Evolutionary conservation across 139 green algal species (phyloP).

Genomic region (Bryopsis sp.): DNA sequence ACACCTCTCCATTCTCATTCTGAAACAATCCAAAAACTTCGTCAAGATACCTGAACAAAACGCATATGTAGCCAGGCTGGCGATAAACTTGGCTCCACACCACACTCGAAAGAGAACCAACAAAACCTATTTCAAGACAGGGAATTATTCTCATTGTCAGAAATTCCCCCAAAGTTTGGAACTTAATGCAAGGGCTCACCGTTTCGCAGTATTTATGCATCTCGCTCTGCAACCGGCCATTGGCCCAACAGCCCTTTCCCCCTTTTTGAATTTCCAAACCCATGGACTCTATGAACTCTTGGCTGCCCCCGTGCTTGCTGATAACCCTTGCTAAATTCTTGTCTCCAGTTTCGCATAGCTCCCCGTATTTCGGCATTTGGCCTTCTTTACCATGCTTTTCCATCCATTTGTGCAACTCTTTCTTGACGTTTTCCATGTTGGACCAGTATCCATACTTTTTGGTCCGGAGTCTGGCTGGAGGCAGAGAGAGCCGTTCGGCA

Average conservation of each 20-base stretch:
- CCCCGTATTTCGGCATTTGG: not conserved
- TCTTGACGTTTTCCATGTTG: not conserved
- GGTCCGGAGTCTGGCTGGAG: not conserved
- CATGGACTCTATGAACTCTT: not conserved
- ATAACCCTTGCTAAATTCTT: not conserved
- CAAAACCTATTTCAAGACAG: not conserved
- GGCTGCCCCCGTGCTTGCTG: not conserved
- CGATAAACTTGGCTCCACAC: no score
- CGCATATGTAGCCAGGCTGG: no score
- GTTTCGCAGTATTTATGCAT: no score
- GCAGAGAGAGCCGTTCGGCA: not conserved
- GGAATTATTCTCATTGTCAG: not conserved
- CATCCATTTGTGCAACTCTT: slow-evolving; percentile 1
- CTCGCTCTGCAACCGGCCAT: no score
- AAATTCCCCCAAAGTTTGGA: no score
- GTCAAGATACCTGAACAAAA: no score
- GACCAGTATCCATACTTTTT: not conserved
- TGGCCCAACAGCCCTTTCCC: not conserved
- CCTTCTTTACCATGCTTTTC: not conserved
- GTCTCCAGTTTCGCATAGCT: not conserved
- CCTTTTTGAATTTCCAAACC: not conserved
- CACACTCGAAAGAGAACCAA: not conserved
- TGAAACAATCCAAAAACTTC: no score
- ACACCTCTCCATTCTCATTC: not conserved
- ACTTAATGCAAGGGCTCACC: no score